Evolutionary conservation across 2,329 filamentous ascomycete genomes (phyloP).

Genomic region (Sclerotinia subarctica): DNA sequence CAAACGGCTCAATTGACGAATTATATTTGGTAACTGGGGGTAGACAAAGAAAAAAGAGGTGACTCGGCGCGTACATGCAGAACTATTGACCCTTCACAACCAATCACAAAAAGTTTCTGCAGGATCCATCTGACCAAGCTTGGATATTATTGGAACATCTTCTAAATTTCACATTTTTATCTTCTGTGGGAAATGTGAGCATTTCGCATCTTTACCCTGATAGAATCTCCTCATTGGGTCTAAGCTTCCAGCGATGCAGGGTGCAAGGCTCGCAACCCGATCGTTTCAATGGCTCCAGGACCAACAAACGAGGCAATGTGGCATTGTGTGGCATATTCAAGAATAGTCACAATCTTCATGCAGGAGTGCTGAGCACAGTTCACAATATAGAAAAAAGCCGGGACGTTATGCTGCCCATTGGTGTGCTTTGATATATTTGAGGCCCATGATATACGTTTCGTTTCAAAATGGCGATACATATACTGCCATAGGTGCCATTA

Average conservation of each 20-base stretch:
- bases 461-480: slow-evolving; percentile 33
- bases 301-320: slow-evolving; percentile 12
- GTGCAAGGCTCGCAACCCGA: slow-evolving; percentile 7
- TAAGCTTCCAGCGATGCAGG: slow-evolving; percentile 3
- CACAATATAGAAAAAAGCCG: slow-evolving; percentile 28
- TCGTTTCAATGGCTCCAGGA: slow-evolving; percentile 15
- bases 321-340: slow-evolving; percentile 19
- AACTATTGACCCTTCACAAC: slow-evolving; percentile 20
- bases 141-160: slow-evolving; percentile 25
- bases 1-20: slow-evolving; percentile 28
- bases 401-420: slow-evolving; percentile 33
- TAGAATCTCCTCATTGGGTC: slow-evolving; percentile 7
- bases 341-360: slow-evolving; percentile 35
- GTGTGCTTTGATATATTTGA: slow-evolving; percentile 29
- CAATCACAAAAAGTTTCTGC: slow-evolving; percentile 26
- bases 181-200: not conserved
- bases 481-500: slow-evolving; percentile 36
- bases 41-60: not conserved
- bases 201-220: slow-evolving; percentile 8
- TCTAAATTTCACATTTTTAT: not conserved
- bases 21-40: slow-evolving; percentile 23
- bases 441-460: slow-evolving; percentile 24
- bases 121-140: slow-evolving; percentile 19
- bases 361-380: slow-evolving; percentile 34
- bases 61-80: slow-evolving; percentile 32